Base-by-base conservation (phyloP, 2,329 filamentous ascomycete species). In the Paradendryphiella salina region DNA sequence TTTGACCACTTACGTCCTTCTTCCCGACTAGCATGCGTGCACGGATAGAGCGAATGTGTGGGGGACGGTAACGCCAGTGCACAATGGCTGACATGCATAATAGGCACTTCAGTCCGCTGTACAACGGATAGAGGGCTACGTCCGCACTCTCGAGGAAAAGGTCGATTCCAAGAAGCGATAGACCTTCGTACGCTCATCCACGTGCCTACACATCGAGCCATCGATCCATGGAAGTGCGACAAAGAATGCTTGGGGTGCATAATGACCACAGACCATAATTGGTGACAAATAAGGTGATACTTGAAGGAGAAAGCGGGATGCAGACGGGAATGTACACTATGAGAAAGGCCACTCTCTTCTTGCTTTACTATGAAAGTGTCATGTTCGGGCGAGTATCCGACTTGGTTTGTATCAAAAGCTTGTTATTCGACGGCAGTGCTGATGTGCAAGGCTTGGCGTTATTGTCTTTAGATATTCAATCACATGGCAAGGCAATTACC, bases 21-120 rank as follows among this genome's bases (percentile, higher is more conserved):
- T 13, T 14, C 5, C 7, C 29, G 1, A 21, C 14, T 14, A 32
- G 2, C n/a, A 15, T n/a, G 28, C 1, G 9, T 26, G 5, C 23
- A 4, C 13, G 10, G 5, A 13, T 0, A 35, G 17, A 5, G 9
- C 23, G 9, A 50, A 1, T 20, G 14, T 20, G 14, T 1, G 14
- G 21, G 14, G 13, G 4, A 13, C 4, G 13, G 7, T 23, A 14
- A 21, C 5, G 26, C 15, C 33, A 33, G 4, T 15, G 34, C n/a
- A 44, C 8, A 23, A 20, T 44, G 8, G 33, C 61, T 70, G 48
- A 70, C 46, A 28, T 17, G 13, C 23, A 32, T 11, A 17, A 2
- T 43, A 68, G 92, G 86, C 89, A 60, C 82, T 97, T 40, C 92
- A 96, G 82, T 82, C 85, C 41, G 90, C 91, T 40, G 92, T 96